Base-by-base conservation (phyloP, 2,329 filamentous ascomycete genomes). In the Arthrobotrys pseudoclavata region DNA sequence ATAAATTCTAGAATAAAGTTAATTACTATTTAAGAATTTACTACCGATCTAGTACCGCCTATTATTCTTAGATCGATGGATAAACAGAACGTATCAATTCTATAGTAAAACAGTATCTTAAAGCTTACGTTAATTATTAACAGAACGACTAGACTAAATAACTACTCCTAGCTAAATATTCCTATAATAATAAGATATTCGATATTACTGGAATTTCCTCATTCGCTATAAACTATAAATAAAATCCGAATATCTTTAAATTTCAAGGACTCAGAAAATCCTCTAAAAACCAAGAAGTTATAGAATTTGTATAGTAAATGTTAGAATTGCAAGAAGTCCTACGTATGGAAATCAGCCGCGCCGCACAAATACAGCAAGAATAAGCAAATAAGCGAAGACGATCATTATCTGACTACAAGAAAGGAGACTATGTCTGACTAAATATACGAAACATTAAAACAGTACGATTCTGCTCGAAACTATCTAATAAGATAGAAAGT, bases 1-100 rank as follows among this genome's bases (percentile, higher is more conserved):
- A 52, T 29, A 52, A 52, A 52, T 52, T 52, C 22, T 52, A 52
- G 29, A 52, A 52, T 52, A 52, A 52, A 52, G 18, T 52, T 52
- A 52, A 52, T 29, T 13, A 52, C 29, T 52, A 7, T 13, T 52
- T 52, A 15, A 52, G 18, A 52, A 52, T 52, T n/a, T 52, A 52
- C 13, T 57, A 57, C 22, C 20, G 26, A 34, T 57, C 22, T 57
- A 57, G 10, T 57, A 57, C 10, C 20, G 26, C 15, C 20, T 57
- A 34, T 34, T 57, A 57, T 24, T 22, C 20, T 57, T 57, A 57
- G 20, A 57, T 22, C 37, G 37, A 34, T 37, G 20, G 20, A 18
- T 57, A 57, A 57, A 57, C 26, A 10, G 37, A 57, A 34, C 24
- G 37, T 37, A 20, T 57, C 37, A 57, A 57, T 57, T 57, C 20